Evolutionary conservation across 2,329 filamentous ascomycete genomes (phyloP).

Genomic region (Colletotrichum sp.): DNA sequence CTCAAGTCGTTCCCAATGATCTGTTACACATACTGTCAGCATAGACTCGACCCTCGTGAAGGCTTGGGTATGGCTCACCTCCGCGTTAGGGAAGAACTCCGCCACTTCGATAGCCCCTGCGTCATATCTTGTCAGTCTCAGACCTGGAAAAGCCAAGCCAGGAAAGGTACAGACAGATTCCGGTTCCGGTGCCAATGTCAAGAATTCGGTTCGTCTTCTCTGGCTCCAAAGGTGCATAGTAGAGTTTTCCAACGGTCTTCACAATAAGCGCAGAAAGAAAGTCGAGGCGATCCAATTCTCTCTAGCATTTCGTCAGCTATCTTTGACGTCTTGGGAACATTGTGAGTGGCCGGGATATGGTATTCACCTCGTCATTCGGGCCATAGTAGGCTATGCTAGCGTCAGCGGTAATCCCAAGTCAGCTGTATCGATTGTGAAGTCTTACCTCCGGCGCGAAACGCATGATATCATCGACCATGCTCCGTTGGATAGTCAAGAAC

Average conservation of each 20-base stretch:
- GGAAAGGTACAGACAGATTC: constrained; percentile 49
- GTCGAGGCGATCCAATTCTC: constrained; percentile 1
- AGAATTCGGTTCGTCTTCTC: constrained; percentile 42
- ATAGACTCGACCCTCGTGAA: neutral
- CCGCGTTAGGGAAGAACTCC: neutral
- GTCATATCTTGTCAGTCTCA: neutral
- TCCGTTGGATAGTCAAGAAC: neutral
- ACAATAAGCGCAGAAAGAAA: neutral
- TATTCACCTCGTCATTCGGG: constrained; percentile 37
- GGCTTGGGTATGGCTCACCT: neutral
- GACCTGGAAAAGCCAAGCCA: neutral
- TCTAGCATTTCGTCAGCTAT: neutral
- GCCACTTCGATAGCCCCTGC: neutral
- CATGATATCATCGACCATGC: constrained; percentile 13
- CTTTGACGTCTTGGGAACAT: neutral
- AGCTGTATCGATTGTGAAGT: neutral
- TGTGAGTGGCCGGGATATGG: neutral
- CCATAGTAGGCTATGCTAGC: constrained; percentile 26
- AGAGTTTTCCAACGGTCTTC: neutral
- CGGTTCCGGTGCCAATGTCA: constrained; percentile 65
- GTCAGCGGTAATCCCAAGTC: neutral
- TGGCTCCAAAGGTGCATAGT: neutral
- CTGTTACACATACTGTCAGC: neutral
- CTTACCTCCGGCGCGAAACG: neutral
- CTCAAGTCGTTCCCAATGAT: constrained; percentile 1